Conservation (phyloP, 2,329 filamentous ascomycete genomes). For the Bipolaris zeicola region DNA sequence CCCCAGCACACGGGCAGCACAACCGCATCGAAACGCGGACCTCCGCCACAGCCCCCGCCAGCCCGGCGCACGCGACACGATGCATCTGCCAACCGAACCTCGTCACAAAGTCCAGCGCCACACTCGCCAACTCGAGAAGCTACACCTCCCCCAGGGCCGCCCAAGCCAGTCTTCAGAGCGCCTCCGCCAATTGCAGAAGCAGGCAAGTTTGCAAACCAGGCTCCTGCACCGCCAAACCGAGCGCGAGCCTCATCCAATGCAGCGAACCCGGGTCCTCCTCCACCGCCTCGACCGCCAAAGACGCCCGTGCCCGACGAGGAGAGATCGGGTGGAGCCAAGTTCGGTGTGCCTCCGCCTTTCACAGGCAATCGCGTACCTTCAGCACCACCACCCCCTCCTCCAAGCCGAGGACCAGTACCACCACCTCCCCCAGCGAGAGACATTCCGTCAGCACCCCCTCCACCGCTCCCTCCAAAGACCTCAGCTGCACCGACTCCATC, state of each 20-base stretch:
- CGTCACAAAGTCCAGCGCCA: constrained; percentile 61
- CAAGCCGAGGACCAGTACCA: constrained; percentile 71
- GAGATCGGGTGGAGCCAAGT: constrained; percentile 63
- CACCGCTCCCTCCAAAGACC: constrained; percentile 45
- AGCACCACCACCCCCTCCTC: constrained; percentile 77
- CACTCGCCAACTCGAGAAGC: constrained; percentile 73
- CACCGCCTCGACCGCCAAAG: constrained; percentile 63
- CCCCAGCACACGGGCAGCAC: constrained; percentile 65
- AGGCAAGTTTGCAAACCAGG: constrained; percentile 74
- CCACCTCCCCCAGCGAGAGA: constrained; percentile 55
- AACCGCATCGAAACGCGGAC: constrained; percentile 60
- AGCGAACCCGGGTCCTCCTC: constrained; percentile 65
- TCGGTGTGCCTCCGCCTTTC: constrained; percentile 82
- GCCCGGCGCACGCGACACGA: constrained; percentile 54
- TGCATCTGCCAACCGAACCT: constrained; percentile 47
- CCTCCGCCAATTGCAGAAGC: constrained; percentile 90
- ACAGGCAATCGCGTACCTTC: constrained; percentile 64
- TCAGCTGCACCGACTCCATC: constrained; percentile 62
- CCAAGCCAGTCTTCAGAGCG: constrained; percentile 75
- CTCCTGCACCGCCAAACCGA: constrained; percentile 54
- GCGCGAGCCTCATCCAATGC: constrained; percentile 57
- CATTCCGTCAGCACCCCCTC: constrained; percentile 46
- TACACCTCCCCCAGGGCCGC: constrained; percentile 65
- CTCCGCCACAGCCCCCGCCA: constrained; percentile 65
- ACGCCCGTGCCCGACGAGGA: constrained; percentile 66